Evolutionary conservation across 257 asterid genomes (phyloP), one percentile per base, ranked within the genome.

Genomic region (Lantana camara): DNA sequence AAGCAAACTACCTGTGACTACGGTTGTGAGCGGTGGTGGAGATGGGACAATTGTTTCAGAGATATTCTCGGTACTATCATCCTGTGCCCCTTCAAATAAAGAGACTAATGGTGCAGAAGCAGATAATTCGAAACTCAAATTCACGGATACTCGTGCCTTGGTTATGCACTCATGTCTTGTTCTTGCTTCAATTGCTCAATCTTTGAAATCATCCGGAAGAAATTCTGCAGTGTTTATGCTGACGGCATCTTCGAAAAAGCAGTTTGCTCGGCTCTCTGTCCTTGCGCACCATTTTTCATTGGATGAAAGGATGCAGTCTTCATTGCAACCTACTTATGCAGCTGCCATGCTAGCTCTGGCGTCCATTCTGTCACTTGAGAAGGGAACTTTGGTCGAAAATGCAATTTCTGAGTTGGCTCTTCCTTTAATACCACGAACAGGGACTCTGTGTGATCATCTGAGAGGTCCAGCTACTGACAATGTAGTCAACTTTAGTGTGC

Each of bases 311-410:
- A 73, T 74, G 71, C 92, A 84, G 61, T 71, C 89, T 61, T n/a
- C 92, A 49, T 75, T 84, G 61, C 90, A 85, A 51, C 92, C 96
- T 72, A 83, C 86, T 67, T 81, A 90, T 83, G 86, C 96, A 54
- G 88, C 96, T 51, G 89, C 97, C 38, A 90, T 90, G 97, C 85
- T 94, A 50, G 99, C 99, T 75, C 83, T 94, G 67, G 88, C 97
- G 66, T 86, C 99, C 63, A 90, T 94, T 64, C 68, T 90, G 67
- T 78, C 89, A 48, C 99, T 94, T 63, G 98, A 94, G 79, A 69
- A 77, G 79, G 96, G 91, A 70, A 62, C 68, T 70, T 67, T 73
- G 38, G 80, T 79, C 63, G 96, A 86, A 68, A 81, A 79, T 66
- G 63, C 95, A 35, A 73, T 86, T 60, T 79, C 89, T 46, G 99